phyloP scores from a whole-genome alignment of 805 yeast species.

The Yamadazyma sp. region DNA sequence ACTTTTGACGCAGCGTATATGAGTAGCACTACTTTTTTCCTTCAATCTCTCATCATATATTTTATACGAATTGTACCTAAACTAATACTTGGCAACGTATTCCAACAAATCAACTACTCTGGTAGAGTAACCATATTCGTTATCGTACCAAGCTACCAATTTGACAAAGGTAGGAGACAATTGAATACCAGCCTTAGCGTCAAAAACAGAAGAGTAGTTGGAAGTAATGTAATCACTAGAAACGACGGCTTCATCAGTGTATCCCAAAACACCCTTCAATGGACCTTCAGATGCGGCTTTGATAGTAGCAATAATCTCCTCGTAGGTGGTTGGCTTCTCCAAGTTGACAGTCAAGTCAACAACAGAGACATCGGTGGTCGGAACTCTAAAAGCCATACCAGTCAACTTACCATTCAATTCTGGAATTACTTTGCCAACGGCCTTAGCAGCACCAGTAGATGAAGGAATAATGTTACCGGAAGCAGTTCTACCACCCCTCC shows the following conservation, averaged over 20 bases:
- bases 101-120: slow-evolving; percentile 38
- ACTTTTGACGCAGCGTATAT: too few relatives aligned
- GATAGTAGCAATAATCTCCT: slow-evolving; percentile 31
- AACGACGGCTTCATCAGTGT: slow-evolving; percentile 37
- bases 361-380: slow-evolving; percentile 36
- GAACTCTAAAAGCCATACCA: slow-evolving; percentile 38
- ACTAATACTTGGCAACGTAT: slow-evolving; percentile 23
- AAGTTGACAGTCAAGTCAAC: slow-evolving; percentile 37
- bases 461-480: slow-evolving; percentile 38
- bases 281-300: slow-evolving; percentile 33
- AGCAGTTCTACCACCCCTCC: slow-evolving; percentile 42
- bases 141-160: slow-evolving; percentile 39
- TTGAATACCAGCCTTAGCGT: slow-evolving; percentile 36
- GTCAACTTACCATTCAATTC: slow-evolving; percentile 38
- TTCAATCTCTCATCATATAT: too few relatives aligned
- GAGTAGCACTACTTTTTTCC: too few relatives aligned
- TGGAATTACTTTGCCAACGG: slow-evolving; percentile 38
- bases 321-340: slow-evolving; percentile 31
- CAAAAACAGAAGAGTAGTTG: slow-evolving; percentile 31
- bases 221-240: slow-evolving; percentile 34
- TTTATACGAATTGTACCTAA: too few relatives aligned
- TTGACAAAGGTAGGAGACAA: slow-evolving; percentile 36
- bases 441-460: slow-evolving; percentile 40
- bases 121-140: slow-evolving; percentile 38
- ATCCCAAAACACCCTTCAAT: slow-evolving; percentile 35